Conservation (phyloP, 2,329 filamentous ascomycete species). For the Aspergillus neoniger region DNA sequence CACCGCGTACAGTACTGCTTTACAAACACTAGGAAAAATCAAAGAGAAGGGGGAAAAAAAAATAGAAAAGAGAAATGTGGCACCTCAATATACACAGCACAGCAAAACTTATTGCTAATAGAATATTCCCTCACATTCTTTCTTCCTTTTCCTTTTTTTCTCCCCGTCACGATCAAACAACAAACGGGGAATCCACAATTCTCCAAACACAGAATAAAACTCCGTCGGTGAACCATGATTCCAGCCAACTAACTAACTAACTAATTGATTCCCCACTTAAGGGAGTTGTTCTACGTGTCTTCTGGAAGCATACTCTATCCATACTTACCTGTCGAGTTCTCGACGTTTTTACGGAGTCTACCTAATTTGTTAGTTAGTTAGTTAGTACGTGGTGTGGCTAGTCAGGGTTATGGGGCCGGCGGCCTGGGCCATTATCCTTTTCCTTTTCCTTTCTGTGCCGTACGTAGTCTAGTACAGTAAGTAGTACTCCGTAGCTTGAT, state of each 20-base stretch:
- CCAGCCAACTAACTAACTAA: background rate
- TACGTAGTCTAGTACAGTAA: background rate
- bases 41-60: too few species aligned
- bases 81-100: too few species aligned
- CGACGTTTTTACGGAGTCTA: background rate
- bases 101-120: too few species aligned
- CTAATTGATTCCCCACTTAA: background rate
- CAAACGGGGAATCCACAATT: background rate
- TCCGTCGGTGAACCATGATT: slow-evolving; percentile 2
- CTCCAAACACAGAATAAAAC: slow-evolving; percentile 5
- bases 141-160: too few species aligned
- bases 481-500: background rate
- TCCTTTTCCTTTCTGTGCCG: slow-evolving; percentile 6
- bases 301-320: slow-evolving; percentile 24
- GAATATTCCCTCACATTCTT: background rate
- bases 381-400: background rate
- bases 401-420: slow-evolving; percentile 9
- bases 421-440: background rate
- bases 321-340: background rate
- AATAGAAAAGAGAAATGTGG: too few species aligned
- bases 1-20: too few species aligned
- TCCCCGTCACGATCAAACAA: background rate
- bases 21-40: too few species aligned
- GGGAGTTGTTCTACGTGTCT: slow-evolving; percentile 20
- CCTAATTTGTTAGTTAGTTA: background rate